These are phyloP conservation scores for Glycine tomentella DNA, from an alignment of 306 rosid genomes.

Conservation along the genomic window DNA sequence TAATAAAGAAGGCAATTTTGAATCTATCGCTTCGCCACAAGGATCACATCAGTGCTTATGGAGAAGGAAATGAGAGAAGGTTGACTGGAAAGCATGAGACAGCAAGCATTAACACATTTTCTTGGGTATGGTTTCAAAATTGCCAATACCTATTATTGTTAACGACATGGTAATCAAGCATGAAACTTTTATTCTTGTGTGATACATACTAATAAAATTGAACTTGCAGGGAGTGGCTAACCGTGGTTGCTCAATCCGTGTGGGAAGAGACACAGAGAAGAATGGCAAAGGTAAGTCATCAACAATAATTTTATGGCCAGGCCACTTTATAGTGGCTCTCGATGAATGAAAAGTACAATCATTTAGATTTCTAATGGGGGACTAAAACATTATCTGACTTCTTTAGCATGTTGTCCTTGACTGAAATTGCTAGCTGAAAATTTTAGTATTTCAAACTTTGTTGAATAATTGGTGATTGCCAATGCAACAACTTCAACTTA, in stretches of 20 bases:
- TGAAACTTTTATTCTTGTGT: background rate
- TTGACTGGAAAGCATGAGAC: conserved; percentile 99
- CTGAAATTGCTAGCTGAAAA: conserved; percentile 1
- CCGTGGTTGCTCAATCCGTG: conserved; percentile 98
- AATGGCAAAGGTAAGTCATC: conserved; percentile 78
- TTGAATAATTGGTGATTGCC: conserved; percentile 15
- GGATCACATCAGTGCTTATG: conserved; percentile 89
- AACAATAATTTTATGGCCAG: background rate
- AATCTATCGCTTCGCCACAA: conserved; percentile 94
- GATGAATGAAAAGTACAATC: background rate
- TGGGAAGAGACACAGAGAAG: conserved; percentile 93
- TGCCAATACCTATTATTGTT: conserved; percentile 31
- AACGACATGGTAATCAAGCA: conserved; percentile 11
- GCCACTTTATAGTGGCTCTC: background rate
- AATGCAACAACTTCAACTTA: background rate
- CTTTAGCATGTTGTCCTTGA: conserved; percentile 14
- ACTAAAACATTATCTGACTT: background rate
- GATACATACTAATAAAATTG: conserved; percentile 44
- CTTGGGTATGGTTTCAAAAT: conserved; percentile 75
- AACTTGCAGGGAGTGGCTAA: conserved; percentile 93
- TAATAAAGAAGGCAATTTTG: conserved; percentile 93
- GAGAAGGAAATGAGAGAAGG: conserved; percentile 99
- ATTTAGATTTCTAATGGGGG: conserved; percentile 13
- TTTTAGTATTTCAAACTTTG: background rate
- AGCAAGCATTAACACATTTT: conserved; percentile 82